A percentile compares a stretch with the other conserved stretches of the same genome.
Conservation (phyloP, 306 rosid genomes). For the Erythrophleum fordii region DNA sequence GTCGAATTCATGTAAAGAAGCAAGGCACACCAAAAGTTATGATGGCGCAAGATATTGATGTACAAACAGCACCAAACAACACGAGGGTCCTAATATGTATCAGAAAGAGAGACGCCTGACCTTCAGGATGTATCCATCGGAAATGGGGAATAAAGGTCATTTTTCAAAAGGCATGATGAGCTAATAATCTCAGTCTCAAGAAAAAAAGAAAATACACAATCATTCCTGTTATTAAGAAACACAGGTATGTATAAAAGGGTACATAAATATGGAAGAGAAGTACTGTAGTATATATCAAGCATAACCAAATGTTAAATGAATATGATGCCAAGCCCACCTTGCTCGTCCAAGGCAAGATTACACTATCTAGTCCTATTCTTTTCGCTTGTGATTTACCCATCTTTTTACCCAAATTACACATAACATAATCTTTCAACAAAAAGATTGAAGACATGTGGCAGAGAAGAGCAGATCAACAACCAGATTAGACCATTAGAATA, state of each 20-base stretch:
- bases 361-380: neutral
- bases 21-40: constrained; percentile 72
- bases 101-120: constrained; percentile 4
- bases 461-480: neutral
- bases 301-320: constrained; percentile 10
- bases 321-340: no score
- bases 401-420: neutral
- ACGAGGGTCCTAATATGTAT: constrained; percentile 53
- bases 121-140: neutral
- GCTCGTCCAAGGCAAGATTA: neutral
- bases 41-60: constrained; percentile 75
- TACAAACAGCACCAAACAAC: constrained; percentile 92
- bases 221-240: constrained; percentile 12
- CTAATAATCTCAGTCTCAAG: constrained; percentile 14
- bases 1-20: constrained; percentile 13
- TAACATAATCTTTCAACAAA: constrained; percentile 1
- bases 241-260: constrained; percentile 5
- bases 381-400: constrained; percentile 10
- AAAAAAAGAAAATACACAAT: neutral
- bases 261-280: neutral
- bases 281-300: constrained; percentile 1
- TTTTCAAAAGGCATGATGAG: constrained; percentile 22
- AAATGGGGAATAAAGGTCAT: neutral
- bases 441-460: neutral
- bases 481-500: no score